Percentiles rank a stretch among this genome's conserved stretches.
Conservation (phyloP, 1,284 basidiomycete genomes). For the Neonothopanus nambi region DNA sequence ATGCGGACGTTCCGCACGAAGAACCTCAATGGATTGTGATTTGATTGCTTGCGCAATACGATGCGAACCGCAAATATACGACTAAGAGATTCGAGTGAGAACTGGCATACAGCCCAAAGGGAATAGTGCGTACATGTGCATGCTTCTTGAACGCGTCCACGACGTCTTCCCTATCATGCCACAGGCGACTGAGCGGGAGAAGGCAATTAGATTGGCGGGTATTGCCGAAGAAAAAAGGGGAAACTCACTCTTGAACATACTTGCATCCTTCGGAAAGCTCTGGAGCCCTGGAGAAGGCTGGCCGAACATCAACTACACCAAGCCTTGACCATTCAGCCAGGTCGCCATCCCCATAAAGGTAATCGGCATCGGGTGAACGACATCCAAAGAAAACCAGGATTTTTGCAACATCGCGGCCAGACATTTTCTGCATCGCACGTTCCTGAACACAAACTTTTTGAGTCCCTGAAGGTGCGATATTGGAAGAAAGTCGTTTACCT, state of each 20-base stretch:
- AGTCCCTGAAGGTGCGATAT: not conserved
- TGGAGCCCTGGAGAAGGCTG: constrained; percentile 44
- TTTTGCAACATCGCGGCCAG: constrained; percentile 44
- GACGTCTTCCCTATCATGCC: constrained; percentile 43
- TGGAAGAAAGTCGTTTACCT: constrained; percentile 1
- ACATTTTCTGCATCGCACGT: constrained; percentile 46
- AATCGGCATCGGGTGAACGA: constrained; percentile 43
- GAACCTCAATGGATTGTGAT: constrained; percentile 36
- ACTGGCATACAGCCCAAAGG: not conserved
- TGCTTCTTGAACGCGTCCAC: constrained; percentile 32
- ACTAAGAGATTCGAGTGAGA: constrained; percentile 27
- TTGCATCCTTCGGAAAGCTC: constrained; percentile 43
- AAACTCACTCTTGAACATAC: constrained; percentile 52
- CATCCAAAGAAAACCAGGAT: constrained; percentile 54
- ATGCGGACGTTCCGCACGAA: constrained; percentile 29
- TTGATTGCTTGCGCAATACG: constrained; percentile 41
- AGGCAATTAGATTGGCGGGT: not conserved
- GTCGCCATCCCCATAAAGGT: constrained; percentile 42
- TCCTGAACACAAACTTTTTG: constrained; percentile 26
- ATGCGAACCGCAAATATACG: constrained; percentile 50
- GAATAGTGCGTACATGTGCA: constrained; percentile 26
- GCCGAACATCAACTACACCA: constrained; percentile 49
- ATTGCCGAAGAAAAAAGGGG: not conserved
- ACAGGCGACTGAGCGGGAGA: constrained; percentile 37
- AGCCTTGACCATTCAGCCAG: constrained; percentile 43